phyloP scores from a whole-genome alignment of 2,329 filamentous ascomycete species.

The Fusarium temperatum region DNA sequence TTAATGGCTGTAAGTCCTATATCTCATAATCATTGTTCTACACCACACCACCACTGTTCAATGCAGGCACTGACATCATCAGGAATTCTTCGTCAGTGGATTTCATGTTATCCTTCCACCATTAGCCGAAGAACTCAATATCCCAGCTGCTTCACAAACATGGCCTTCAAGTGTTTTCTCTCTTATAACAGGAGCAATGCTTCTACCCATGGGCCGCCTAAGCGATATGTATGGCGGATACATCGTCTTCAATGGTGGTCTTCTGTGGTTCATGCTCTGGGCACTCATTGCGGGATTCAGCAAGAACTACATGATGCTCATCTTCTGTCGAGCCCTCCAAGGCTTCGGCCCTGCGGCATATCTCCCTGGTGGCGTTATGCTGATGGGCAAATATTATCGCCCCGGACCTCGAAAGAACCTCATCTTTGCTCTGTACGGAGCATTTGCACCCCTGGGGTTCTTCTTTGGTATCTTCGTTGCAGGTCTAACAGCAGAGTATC shows the following conservation, averaged over 20 bases:
- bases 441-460: slow-evolving; percentile 66
- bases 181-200: slow-evolving; percentile 62
- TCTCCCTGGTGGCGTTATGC: slow-evolving; percentile 74
- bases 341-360: slow-evolving; percentile 79
- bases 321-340: slow-evolving; percentile 77
- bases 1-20: slow-evolving; percentile 34
- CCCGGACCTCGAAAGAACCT: slow-evolving; percentile 78
- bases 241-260: slow-evolving; percentile 66
- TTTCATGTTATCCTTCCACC: slow-evolving; percentile 67
- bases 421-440: slow-evolving; percentile 68
- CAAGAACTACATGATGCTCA: slow-evolving; percentile 73
- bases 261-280: slow-evolving; percentile 74
- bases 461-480: slow-evolving; percentile 74
- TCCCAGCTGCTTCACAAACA: slow-evolving; percentile 68
- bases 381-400: slow-evolving; percentile 73
- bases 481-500: slow-evolving; percentile 67
- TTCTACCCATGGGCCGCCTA: slow-evolving; percentile 71
- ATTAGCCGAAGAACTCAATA: slow-evolving; percentile 67
- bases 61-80: background rate
- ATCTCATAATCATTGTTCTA: background rate
- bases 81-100: slow-evolving; percentile 44
- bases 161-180: slow-evolving; percentile 74
- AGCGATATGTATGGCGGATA: slow-evolving; percentile 72
- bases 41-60: background rate
- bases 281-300: slow-evolving; percentile 76